These are phyloP conservation scores for Ustilago curta DNA, from an alignment of 1,284 basidiomycete genomes.

Conservation along the genomic window DNA sequence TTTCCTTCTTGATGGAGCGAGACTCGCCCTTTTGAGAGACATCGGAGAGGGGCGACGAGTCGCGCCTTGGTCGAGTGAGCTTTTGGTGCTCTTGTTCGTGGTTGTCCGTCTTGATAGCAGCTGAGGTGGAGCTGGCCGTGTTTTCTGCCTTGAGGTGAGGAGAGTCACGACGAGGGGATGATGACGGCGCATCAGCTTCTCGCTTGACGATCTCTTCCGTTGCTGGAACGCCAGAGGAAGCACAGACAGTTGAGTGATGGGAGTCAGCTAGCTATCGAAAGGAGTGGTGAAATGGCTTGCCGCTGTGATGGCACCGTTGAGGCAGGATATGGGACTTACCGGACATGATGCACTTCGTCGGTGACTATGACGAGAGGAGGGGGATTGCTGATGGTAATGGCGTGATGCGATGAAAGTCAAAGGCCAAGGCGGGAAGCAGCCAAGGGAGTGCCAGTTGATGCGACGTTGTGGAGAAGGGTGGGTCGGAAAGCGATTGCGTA, in stretches of 20 bases:
- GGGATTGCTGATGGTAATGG: not conserved
- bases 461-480: not conserved
- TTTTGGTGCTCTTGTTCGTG: constrained; percentile 20
- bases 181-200: constrained; percentile 14
- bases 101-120: constrained; percentile 14
- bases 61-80: constrained; percentile 29
- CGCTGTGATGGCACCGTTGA: not conserved
- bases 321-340: constrained; percentile 19
- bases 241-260: not conserved
- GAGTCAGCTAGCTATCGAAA: constrained; percentile 11
- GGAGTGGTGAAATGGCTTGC: not conserved
- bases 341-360: constrained; percentile 18
- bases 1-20: constrained; percentile 10
- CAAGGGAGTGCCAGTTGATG: not conserved
- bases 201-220: constrained; percentile 23
- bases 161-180: constrained; percentile 8
- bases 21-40: constrained; percentile 24
- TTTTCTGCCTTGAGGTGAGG: constrained; percentile 16
- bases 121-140: constrained; percentile 3
- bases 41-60: constrained; percentile 47
- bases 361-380: not conserved
- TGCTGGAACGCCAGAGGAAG: constrained; percentile 2
- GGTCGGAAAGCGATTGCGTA: not conserved
- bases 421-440: constrained; percentile 6
- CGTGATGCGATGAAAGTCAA: not conserved